A percentile compares a stretch with the other conserved stretches of the same genome.
phyloP scores from a whole-genome alignment of 1,139 yeast genomes.

The Scheffersomyces insectosa region DNA sequence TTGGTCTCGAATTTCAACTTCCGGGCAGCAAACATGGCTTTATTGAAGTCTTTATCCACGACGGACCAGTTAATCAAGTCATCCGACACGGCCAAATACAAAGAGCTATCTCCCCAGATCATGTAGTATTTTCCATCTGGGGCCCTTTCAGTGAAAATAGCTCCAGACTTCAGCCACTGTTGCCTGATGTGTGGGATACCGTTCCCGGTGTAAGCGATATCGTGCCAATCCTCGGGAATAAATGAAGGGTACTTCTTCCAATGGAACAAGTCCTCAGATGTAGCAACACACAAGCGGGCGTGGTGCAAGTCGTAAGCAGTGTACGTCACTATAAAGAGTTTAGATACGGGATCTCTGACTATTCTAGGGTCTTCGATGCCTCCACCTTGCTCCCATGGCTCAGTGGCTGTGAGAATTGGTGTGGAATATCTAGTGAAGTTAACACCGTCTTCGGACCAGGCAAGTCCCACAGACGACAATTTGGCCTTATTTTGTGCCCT shows the following conservation, averaged over 20 bases:
- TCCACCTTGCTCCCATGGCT: constrained; percentile 43
- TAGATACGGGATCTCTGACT: constrained; percentile 38
- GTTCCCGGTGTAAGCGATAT: constrained; percentile 27
- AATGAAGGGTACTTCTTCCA: constrained; percentile 45
- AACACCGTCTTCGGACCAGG: constrained; percentile 45
- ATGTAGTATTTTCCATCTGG: constrained; percentile 42
- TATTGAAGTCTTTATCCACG: constrained; percentile 19
- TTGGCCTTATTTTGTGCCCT: constrained; percentile 42
- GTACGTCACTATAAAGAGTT: constrained; percentile 41
- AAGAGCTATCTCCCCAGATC: constrained; percentile 48
- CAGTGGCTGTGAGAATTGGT: constrained; percentile 40
- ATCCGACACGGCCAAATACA: constrained; percentile 38
- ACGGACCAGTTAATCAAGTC: constrained; percentile 40
- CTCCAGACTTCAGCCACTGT: constrained; percentile 49
- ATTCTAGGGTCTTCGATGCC: constrained; percentile 50
- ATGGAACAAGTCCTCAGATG: constrained; percentile 37
- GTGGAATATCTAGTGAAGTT: constrained; percentile 31
- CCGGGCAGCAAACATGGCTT: constrained; percentile 31
- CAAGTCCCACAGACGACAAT: constrained; percentile 40
- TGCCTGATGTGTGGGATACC: constrained; percentile 27
- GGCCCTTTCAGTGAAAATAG: constrained; percentile 35
- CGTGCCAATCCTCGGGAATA: constrained; percentile 34
- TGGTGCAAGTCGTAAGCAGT: constrained; percentile 39
- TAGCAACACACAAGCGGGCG: constrained; percentile 47
- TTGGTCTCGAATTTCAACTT: constrained; percentile 35